Evolutionary conservation across 768 basidiomycete genomes (phyloP).

Genomic region (Amanita brunnescens): DNA sequence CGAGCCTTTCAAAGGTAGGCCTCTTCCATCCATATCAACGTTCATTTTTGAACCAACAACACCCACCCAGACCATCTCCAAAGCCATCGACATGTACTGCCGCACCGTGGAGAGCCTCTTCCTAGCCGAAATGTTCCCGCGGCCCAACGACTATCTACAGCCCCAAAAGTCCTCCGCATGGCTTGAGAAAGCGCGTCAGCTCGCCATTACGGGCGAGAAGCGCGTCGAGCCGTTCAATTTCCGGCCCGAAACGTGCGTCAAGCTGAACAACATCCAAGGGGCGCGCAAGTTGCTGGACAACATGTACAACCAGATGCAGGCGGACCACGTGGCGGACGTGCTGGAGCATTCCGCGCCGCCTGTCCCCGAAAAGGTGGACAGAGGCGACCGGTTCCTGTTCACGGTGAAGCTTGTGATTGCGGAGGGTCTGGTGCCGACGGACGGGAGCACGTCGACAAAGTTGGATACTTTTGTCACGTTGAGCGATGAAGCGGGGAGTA

Average conservation of each 20-base stretch:
- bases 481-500: slow-evolving; percentile 84
- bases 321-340: slow-evolving; percentile 72
- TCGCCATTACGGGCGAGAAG: slow-evolving; percentile 74
- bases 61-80: slow-evolving; percentile 67
- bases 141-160: slow-evolving; percentile 67
- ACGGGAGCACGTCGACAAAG: slow-evolving; percentile 67
- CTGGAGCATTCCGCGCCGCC: slow-evolving; percentile 52
- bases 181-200: slow-evolving; percentile 78
- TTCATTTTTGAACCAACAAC: background rate
- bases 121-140: slow-evolving; percentile 92
- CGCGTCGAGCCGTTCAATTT: slow-evolving; percentile 95
- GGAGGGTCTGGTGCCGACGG: slow-evolving; percentile 75
- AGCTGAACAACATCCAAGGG: slow-evolving; percentile 94
- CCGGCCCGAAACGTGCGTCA: slow-evolving; percentile 88
- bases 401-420: slow-evolving; percentile 91
- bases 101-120: slow-evolving; percentile 81
- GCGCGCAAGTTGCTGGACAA: slow-evolving; percentile 87
- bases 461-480: slow-evolving; percentile 92
- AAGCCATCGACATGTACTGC: slow-evolving; percentile 89
- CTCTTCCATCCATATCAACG: background rate
- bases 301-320: slow-evolving; percentile 88
- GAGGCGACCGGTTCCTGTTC: slow-evolving; percentile 61
- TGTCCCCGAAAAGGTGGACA: slow-evolving; percentile 60
- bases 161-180: slow-evolving; percentile 84
- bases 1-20: slow-evolving; percentile 76